Conservation (phyloP, 2,329 filamentous ascomycete genomes). For the Alternaria consortialis region DNA sequence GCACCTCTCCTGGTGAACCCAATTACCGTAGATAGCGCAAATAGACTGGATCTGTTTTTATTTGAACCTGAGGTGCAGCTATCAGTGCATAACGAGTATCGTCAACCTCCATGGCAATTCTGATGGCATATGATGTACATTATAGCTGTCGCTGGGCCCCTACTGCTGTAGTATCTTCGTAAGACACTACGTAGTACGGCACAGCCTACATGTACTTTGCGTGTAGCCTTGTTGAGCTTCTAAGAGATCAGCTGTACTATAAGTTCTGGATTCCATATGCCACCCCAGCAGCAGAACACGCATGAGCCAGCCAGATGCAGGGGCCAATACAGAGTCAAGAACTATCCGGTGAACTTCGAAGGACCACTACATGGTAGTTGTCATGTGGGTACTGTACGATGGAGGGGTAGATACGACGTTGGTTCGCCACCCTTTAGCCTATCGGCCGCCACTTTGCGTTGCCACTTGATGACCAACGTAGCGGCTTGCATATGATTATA, state of each 20-base stretch:
- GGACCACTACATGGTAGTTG: neutral
- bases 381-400: neutral
- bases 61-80: neutral
- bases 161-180: neutral
- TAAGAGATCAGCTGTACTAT: neutral
- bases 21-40: neutral
- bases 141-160: neutral
- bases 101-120: neutral
- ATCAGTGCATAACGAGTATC: neutral
- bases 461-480: neutral
- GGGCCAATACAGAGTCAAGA: neutral
- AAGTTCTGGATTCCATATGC: neutral
- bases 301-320: neutral
- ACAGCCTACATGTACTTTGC: neutral
- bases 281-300: neutral
- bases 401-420: neutral
- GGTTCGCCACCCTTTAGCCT: neutral
- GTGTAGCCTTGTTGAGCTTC: neutral
- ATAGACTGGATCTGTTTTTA: neutral
- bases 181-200: neutral
- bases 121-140: neutral
- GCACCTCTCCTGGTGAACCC: neutral
- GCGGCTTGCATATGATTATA: slow-evolving; percentile 4
- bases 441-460: neutral
- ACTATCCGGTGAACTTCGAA: neutral